A percentile compares a stretch with the other conserved stretches of the same genome.
These are phyloP conservation scores for Phytophthora constricta DNA, from an alignment of 352 stramenopile species.

Conservation along the genomic window DNA sequence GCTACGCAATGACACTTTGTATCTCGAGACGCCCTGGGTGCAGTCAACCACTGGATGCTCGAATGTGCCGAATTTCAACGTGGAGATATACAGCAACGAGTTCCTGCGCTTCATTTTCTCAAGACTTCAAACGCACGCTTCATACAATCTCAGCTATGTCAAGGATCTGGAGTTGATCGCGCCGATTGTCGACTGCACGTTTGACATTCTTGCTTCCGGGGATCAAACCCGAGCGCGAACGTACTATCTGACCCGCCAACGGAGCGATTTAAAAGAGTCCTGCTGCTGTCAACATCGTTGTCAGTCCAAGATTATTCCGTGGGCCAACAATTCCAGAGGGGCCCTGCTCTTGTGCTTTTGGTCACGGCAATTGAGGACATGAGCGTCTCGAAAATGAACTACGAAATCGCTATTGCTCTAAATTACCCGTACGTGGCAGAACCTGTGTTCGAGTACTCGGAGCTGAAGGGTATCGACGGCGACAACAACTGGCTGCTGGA, in stretches of 20 bases:
- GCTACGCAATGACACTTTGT: slow-evolving; percentile 38
- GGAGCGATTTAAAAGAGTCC: slow-evolving; percentile 19
- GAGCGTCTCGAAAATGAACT: slow-evolving; percentile 10
- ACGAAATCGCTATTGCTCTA: slow-evolving; percentile 35
- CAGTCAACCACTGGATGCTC: slow-evolving; percentile 33
- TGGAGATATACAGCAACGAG: slow-evolving; percentile 40
- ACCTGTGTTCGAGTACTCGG: slow-evolving; percentile 23
- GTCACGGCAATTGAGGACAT: slow-evolving; percentile 40
- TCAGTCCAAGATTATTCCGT: slow-evolving; percentile 41
- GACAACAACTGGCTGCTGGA: slow-evolving; percentile 34
- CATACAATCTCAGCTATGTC: slow-evolving; percentile 39
- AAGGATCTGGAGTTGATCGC: slow-evolving; percentile 38
- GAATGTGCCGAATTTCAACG: slow-evolving; percentile 14
- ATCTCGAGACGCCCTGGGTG: slow-evolving; percentile 33
- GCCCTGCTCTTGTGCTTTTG: slow-evolving; percentile 21
- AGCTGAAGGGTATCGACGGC: slow-evolving; percentile 19
- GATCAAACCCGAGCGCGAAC: slow-evolving; percentile 29
- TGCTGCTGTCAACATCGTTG: slow-evolving; percentile 32
- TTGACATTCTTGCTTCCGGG: slow-evolving; percentile 20
- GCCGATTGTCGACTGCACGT: slow-evolving; percentile 51
- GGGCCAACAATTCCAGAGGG: slow-evolving; percentile 25
- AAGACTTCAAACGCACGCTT: slow-evolving; percentile 19
- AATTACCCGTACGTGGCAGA: slow-evolving; percentile 39
- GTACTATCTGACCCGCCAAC: slow-evolving; percentile 33
- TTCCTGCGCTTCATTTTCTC: slow-evolving; percentile 38